Conservation (phyloP, 2,329 filamentous ascomycete species). For the Trichocomaceae sp. region DNA sequence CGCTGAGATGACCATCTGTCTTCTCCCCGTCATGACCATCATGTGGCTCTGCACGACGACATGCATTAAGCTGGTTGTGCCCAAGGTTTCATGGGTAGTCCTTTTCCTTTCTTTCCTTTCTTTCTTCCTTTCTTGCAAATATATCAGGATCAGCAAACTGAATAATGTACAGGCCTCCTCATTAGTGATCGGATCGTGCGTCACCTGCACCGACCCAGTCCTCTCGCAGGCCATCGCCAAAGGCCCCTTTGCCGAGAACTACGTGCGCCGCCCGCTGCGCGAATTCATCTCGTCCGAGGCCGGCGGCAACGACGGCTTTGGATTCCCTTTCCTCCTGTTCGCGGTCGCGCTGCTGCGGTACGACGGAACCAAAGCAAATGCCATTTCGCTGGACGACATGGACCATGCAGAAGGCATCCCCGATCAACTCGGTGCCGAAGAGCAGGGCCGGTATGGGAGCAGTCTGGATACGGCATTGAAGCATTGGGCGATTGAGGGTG, state of each 20-base stretch:
- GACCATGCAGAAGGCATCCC: conserved; percentile 19
- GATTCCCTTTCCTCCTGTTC: conserved; percentile 56
- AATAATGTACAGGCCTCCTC: conserved; percentile 37
- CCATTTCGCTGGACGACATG: conserved; percentile 15
- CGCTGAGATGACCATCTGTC: conserved; percentile 49
- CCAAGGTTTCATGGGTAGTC: conserved; percentile 47
- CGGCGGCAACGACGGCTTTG: conserved; percentile 57
- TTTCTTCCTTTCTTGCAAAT: not conserved
- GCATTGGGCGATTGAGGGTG: conserved; percentile 55
- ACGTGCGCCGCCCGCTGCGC: conserved; percentile 50
- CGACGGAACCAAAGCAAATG: conserved; percentile 32
- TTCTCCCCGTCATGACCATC: conserved; percentile 56
- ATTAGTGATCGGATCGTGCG: conserved; percentile 54
- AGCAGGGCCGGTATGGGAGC: conserved; percentile 48
- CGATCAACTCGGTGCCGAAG: conserved; percentile 27
- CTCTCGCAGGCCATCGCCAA: conserved; percentile 58
- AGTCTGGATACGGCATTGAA: conserved; percentile 48
- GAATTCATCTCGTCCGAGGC: conserved; percentile 59
- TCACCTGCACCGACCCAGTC: conserved; percentile 58
- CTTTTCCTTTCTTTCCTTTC: not conserved
- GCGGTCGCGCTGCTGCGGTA: conserved; percentile 53
- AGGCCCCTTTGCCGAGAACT: conserved; percentile 57
- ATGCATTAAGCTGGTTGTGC: conserved; percentile 51
- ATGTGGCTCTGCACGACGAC: conserved; percentile 56
- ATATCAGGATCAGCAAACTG: too few relatives aligned